Conservation (phyloP, 306 rosid species). For the Corylus americana region DNA sequence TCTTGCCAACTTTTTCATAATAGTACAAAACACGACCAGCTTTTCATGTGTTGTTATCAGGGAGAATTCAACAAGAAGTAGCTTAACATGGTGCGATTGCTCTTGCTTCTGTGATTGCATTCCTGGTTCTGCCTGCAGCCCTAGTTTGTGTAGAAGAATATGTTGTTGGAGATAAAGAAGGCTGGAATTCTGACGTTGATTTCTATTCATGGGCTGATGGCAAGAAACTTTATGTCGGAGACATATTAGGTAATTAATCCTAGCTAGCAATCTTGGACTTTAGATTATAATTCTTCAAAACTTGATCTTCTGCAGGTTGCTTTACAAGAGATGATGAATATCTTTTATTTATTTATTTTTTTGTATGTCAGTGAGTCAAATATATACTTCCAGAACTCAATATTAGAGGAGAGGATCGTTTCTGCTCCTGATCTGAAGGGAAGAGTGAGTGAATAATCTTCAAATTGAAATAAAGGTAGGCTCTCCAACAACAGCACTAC, state of each 20-base stretch:
- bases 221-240: slow-evolving; percentile 13
- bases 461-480: too few relatives aligned
- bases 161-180: slow-evolving; percentile 7
- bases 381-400: too few relatives aligned
- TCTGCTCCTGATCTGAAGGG: too few relatives aligned
- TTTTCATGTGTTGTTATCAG: neutral
- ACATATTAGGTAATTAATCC: slow-evolving; percentile 2
- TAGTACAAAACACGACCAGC: neutral
- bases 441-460: too few relatives aligned
- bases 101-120: neutral
- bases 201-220: slow-evolving; percentile 10
- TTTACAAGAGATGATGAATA: too few relatives aligned
- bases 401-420: too few relatives aligned
- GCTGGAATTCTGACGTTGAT: neutral
- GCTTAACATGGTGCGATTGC: neutral
- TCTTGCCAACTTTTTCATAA: neutral
- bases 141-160: neutral
- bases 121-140: slow-evolving; percentile 1
- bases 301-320: neutral
- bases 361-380: too few relatives aligned
- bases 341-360: too few relatives aligned
- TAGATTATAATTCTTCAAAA: too few relatives aligned
- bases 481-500: too few relatives aligned
- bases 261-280: too few relatives aligned
- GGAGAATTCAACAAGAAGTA: neutral